Percentiles rank a stretch among this genome's conserved stretches.
Conservation (phyloP, 371 early-diverging fungal species). For the Mucor racemosus region DNA sequence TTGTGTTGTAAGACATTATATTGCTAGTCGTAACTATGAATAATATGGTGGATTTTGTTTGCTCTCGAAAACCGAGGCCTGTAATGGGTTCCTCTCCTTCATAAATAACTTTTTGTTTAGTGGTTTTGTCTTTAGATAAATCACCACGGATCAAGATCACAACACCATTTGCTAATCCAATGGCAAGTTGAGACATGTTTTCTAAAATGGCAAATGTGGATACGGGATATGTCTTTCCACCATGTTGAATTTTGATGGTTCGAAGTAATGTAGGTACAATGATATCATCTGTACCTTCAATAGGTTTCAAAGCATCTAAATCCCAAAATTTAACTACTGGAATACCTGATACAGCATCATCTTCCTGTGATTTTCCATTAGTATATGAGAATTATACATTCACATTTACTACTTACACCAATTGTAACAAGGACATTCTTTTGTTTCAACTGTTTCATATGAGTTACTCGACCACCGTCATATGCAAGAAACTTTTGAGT, state of each 20-base stretch:
- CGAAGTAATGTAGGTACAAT: constrained; percentile 68
- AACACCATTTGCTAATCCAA: constrained; percentile 90
- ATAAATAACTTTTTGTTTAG: constrained; percentile 81
- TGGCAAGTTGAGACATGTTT: constrained; percentile 83
- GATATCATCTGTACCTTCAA: constrained; percentile 43
- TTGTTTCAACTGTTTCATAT: constrained; percentile 79
- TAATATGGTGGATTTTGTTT: constrained; percentile 65
- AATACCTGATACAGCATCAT: constrained; percentile 46
- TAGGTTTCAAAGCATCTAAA: constrained; percentile 63
- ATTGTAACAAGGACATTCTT: constrained; percentile 73
- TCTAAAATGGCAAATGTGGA: constrained; percentile 84
- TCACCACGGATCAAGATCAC: constrained; percentile 87
- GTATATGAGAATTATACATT: background rate
- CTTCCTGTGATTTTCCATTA: constrained; percentile 44
- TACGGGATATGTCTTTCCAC: constrained; percentile 73
- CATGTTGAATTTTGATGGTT: constrained; percentile 75
- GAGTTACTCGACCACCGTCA: constrained; percentile 75
- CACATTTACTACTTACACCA: constrained; percentile 57
- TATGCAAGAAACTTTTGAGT: constrained; percentile 77
- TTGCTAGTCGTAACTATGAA: constrained; percentile 77
- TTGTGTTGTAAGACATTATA: constrained; percentile 71
- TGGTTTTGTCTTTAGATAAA: constrained; percentile 75
- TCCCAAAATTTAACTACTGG: constrained; percentile 84
- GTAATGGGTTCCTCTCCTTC: constrained; percentile 87
- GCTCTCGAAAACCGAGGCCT: constrained; percentile 81